Base-by-base conservation (phyloP, 371 early-diverging fungal genomes). In the Mortierella sp. region DNA sequence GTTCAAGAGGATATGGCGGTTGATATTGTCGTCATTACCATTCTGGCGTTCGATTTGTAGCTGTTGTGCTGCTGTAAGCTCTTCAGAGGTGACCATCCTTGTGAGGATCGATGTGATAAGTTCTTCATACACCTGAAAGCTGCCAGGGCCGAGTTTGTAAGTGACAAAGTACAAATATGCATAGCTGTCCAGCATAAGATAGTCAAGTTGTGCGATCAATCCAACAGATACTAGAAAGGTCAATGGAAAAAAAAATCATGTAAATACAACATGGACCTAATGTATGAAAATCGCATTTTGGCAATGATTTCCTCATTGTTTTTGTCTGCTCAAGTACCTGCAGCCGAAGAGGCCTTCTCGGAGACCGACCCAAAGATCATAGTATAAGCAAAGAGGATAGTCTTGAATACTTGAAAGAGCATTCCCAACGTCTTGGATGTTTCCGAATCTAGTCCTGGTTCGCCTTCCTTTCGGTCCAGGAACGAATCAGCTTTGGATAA, bases 351-450 rank as follows among this genome's bases (percentile, higher is more conserved):
- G 5, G 62, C 70, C 59, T 68, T 80, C 29, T 80, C 81, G 13
- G 65, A 58, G 22, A 75, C 54, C 10, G 81, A 58, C 0, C 81
- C 75, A 71, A 80, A 75, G 61, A 80, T 75, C 81, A 80, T 80
- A 23, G 75, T 75, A 57, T 74, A 75, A 4, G 81, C 80, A 70
- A 79, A 79, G 28, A 79, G 68, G 19, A 79, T 6, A 0, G 80
- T 79, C 68, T 79, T 79, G 58, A 79, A 79, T 9, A 70, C 68
- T 19, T 74, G 74, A 57, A 74, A 74, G 28, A 79, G 19, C 70
- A 70, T 70, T 3, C 57, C 64, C 45, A 56, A 64, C 5, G 67
- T 32, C 45, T 79, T 70, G 23, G 47, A 29, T 19, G 74, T 70
- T 37, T 74, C 71, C 8, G 74, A 59, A 28, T 79, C 74, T 49